Evolutionary conservation across 2,329 filamentous ascomycete species (phyloP).

Genomic region (Fusarium scirpi): DNA sequence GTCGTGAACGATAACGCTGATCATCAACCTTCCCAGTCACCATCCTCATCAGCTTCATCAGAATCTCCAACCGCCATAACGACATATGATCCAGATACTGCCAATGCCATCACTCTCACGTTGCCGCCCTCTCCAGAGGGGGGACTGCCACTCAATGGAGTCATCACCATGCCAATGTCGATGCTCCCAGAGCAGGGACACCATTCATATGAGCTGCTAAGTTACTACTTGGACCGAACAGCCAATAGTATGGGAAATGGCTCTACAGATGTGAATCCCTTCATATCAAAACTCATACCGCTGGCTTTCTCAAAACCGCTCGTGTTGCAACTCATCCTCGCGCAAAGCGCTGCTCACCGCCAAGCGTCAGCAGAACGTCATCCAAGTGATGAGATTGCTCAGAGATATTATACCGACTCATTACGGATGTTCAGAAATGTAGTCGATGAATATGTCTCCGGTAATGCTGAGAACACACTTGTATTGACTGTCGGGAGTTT

Average conservation of each 20-base stretch:
- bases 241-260: constrained; percentile 62
- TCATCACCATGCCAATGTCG: constrained; percentile 46
- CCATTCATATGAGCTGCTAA: constrained; percentile 58
- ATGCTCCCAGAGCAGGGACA: constrained; percentile 49
- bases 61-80: constrained; percentile 24
- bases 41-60: constrained; percentile 40
- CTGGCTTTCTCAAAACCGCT: constrained; percentile 60
- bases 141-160: constrained; percentile 23
- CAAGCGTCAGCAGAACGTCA: constrained; percentile 48
- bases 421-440: constrained; percentile 53
- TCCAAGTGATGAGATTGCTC: constrained; percentile 49
- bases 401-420: constrained; percentile 53
- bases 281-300: constrained; percentile 59
- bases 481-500: constrained; percentile 59
- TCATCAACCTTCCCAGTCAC: constrained; percentile 35
- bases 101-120: constrained; percentile 42
- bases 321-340: constrained; percentile 59
- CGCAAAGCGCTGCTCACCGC: constrained; percentile 57
- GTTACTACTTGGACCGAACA: constrained; percentile 59
- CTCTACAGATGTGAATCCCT: constrained; percentile 59
- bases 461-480: constrained; percentile 52
- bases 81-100: constrained; percentile 32
- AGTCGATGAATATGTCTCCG: constrained; percentile 51
- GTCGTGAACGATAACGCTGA: constrained; percentile 32
- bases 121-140: constrained; percentile 8